phyloP scores from a whole-genome alignment of 2,329 filamentous ascomycete genomes.

The Xylariomycetidae sp. region DNA sequence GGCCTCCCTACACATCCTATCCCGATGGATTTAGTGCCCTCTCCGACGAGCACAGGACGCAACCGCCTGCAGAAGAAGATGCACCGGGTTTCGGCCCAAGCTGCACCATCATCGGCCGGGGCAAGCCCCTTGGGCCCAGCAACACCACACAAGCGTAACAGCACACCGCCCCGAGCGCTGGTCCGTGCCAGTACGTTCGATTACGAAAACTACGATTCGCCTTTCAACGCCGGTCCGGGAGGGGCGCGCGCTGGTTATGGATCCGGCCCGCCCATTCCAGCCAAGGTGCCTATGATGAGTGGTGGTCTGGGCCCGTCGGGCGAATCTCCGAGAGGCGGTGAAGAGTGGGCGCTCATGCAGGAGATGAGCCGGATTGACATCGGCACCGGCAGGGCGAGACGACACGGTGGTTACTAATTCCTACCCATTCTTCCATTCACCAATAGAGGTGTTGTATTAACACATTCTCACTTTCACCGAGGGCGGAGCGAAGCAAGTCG shows the following conservation, averaged over 20 bases:
- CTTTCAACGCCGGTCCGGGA: slow-evolving; percentile 26
- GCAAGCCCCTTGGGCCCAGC: slow-evolving; percentile 48
- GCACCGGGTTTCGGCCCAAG: slow-evolving; percentile 38
- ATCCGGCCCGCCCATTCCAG: slow-evolving; percentile 56
- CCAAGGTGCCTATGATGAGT: slow-evolving; percentile 58
- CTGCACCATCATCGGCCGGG: slow-evolving; percentile 31
- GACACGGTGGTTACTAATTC: slow-evolving; percentile 31
- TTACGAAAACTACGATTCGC: slow-evolving; percentile 45
- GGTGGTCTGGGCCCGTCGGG: slow-evolving; percentile 25
- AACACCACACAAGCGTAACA: slow-evolving; percentile 45
- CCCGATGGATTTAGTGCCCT: slow-evolving; percentile 25
- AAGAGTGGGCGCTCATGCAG: slow-evolving; percentile 57
- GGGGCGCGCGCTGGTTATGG: slow-evolving; percentile 24
- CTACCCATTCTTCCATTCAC: no score
- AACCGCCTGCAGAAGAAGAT: slow-evolving; percentile 62
- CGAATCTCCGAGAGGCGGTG: slow-evolving; percentile 28
- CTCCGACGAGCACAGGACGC: slow-evolving; percentile 36
- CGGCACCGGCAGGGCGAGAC: slow-evolving; percentile 51
- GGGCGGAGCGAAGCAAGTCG: no score
- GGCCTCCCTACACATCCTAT: slow-evolving; percentile 22
- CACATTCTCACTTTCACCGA: no score
- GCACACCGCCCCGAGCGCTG: slow-evolving; percentile 37
- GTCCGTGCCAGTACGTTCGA: slow-evolving; percentile 47
- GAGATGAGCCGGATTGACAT: slow-evolving; percentile 66
- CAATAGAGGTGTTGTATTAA: no score